These are phyloP conservation scores for Pontederia paniculata DNA, from an alignment of 176 grass and related monocot genomes.

Conservation along the genomic window DNA sequence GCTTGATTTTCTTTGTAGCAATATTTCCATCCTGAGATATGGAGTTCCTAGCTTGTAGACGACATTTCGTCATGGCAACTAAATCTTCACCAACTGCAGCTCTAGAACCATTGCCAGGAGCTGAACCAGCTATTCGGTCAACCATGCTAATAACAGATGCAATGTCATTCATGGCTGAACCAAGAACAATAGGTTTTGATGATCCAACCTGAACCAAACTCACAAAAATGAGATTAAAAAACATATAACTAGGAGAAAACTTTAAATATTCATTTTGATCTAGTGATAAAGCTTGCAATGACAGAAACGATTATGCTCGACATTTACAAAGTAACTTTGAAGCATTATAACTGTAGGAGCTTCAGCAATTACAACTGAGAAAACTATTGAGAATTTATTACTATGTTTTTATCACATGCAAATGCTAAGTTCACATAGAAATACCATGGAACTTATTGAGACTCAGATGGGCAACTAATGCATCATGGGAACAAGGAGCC, in stretches of 20 bases:
- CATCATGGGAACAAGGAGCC: background rate
- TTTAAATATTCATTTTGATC: no score
- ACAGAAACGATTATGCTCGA: no score
- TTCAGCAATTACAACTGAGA: no score
- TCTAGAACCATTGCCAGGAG: conserved; percentile 10
- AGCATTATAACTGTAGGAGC: no score
- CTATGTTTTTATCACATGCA: no score
- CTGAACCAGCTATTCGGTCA: conserved; percentile 17
- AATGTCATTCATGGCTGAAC: conserved; percentile 10
- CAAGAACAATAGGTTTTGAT: conserved; percentile 6
- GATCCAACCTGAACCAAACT: conserved; percentile 2
- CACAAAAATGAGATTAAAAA: background rate
- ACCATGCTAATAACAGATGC: conserved; percentile 14
- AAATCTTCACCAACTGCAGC: conserved; percentile 11
- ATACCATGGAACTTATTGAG: no score
- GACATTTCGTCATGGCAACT: conserved; percentile 4
- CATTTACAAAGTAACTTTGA: no score
- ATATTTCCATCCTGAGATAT: background rate
- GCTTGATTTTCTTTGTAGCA: conserved; percentile 6
- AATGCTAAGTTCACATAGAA: no score
- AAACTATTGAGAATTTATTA: no score
- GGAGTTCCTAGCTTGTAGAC: background rate
- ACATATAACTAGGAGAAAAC: background rate
- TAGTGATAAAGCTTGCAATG: no score
- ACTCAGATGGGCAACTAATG: background rate